A percentile compares a stretch with the other conserved stretches of the same genome.
phyloP scores from a whole-genome alignment of 306 rosid genomes.

The Casuarina equisetifolia region DNA sequence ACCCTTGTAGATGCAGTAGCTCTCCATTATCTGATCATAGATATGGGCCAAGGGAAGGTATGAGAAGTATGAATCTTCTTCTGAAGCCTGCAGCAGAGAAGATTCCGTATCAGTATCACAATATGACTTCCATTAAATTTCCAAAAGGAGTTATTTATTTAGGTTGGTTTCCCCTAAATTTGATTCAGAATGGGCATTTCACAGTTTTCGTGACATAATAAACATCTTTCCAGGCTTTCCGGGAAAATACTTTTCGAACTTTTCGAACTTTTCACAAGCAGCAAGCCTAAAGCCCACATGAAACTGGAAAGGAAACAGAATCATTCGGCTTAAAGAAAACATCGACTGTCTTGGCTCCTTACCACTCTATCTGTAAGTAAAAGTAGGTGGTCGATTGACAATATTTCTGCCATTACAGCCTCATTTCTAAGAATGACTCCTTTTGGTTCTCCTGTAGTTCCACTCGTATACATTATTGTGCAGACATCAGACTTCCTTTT shows the following conservation, averaged over 20 bases:
- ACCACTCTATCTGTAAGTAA: constrained; percentile 70
- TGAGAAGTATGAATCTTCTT: constrained; percentile 83
- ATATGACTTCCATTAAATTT: constrained; percentile 1
- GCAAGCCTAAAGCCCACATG: background rate
- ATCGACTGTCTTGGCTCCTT: constrained; percentile 13
- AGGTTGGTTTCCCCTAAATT: background rate
- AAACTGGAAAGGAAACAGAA: background rate
- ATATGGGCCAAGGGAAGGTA: constrained; percentile 85
- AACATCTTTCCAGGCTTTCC: background rate
- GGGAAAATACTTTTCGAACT: background rate
- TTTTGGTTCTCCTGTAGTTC: constrained; percentile 97
- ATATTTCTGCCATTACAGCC: constrained; percentile 71
- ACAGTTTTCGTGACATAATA: background rate
- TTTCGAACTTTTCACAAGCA: background rate
- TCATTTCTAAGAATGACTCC: constrained; percentile 75
- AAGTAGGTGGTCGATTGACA: constrained; percentile 71
- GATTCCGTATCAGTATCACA: constrained; percentile 12
- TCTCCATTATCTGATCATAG: constrained; percentile 77
- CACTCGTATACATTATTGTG: constrained; percentile 95
- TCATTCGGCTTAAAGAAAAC: background rate
- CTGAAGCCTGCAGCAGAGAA: constrained; percentile 49
- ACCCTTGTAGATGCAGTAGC: constrained; percentile 76
- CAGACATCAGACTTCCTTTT: constrained; percentile 59
- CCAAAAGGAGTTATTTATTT: background rate
- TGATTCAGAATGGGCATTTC: background rate